phyloP scores from a whole-genome alignment of 148 eudicot species.

The Rhododendron mucronatum region DNA sequence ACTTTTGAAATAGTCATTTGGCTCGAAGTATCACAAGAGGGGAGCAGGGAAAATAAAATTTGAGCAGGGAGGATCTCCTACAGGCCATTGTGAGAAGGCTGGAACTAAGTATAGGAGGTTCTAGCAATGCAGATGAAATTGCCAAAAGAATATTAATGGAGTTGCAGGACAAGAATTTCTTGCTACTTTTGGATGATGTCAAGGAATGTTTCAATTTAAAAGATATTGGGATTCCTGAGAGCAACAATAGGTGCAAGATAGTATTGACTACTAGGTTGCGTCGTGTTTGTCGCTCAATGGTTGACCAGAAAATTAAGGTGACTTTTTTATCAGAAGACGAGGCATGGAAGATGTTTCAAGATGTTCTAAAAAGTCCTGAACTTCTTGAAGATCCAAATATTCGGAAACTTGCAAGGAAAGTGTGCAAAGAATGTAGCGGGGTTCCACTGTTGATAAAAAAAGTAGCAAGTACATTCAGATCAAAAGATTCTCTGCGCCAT shows the following conservation, averaged over 20 bases:
- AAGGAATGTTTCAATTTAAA: no score
- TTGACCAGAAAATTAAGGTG: no score
- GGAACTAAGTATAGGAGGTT: not conserved
- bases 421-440: not conserved
- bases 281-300: no score
- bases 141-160: not conserved
- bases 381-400: not conserved
- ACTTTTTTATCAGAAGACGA: no score
- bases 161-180: not conserved
- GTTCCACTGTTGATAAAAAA: constrained; percentile 9
- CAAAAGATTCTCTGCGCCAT: not conserved
- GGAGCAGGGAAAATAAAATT: constrained; percentile 2
- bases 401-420: not conserved
- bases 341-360: no score
- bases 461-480: constrained; percentile 5
- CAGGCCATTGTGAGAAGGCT: not conserved
- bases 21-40: constrained; percentile 5
- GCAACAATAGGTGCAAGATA: no score
- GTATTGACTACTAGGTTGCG: no score
- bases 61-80: constrained; percentile 1
- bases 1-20: constrained; percentile 11
- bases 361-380: no score
- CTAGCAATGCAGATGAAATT: not conserved
- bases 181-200: no score
- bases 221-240: no score